phyloP scores from a whole-genome alignment of 306 rosid species.

The Inga oerstediana region DNA sequence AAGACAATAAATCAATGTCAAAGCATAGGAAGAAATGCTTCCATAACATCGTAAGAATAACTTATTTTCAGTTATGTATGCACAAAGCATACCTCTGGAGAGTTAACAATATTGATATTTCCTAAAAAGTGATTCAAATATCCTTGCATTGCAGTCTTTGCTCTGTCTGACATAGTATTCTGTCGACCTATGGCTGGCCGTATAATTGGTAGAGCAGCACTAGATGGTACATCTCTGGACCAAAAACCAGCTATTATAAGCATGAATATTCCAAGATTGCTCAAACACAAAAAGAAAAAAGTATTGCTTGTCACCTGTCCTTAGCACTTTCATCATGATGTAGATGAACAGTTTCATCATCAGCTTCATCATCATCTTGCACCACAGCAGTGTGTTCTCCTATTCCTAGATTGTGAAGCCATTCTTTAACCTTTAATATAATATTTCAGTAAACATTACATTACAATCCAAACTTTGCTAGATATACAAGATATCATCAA shows the following conservation, averaged over 20 bases:
- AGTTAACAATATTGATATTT: conserved; percentile 87
- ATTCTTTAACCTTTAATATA: conserved; percentile 99
- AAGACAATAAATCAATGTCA: neutral
- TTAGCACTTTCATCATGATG: conserved; percentile 77
- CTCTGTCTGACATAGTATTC: conserved; percentile 87
- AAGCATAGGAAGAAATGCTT: conserved; percentile 4
- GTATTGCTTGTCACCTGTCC: conserved; percentile 57
- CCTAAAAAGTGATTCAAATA: conserved; percentile 97
- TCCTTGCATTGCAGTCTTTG: conserved; percentile 96
- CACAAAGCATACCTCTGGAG: conserved; percentile 80
- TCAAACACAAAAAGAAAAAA: conserved; percentile 14
- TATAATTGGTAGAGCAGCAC: conserved; percentile 94
- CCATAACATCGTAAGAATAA: conserved; percentile 11
- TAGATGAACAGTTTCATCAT: conserved; percentile 69
- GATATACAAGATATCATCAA: conserved; percentile 45
- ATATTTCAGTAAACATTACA: conserved; percentile 67
- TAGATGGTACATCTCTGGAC: conserved; percentile 96
- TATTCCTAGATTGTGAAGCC: conserved; percentile 99
- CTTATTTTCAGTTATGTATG: conserved; percentile 13
- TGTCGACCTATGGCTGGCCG: conserved; percentile 96
- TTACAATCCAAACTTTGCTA: conserved; percentile 51
- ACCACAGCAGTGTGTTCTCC: conserved; percentile 73
- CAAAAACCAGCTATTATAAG: conserved; percentile 41
- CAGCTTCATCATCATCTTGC: conserved; percentile 84
- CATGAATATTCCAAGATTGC: conserved; percentile 21